A percentile compares a stretch with the other conserved stretches of the same genome.
Conservation (phyloP, 2,329 filamentous ascomycete genomes). For the Acarospora socialis region DNA sequence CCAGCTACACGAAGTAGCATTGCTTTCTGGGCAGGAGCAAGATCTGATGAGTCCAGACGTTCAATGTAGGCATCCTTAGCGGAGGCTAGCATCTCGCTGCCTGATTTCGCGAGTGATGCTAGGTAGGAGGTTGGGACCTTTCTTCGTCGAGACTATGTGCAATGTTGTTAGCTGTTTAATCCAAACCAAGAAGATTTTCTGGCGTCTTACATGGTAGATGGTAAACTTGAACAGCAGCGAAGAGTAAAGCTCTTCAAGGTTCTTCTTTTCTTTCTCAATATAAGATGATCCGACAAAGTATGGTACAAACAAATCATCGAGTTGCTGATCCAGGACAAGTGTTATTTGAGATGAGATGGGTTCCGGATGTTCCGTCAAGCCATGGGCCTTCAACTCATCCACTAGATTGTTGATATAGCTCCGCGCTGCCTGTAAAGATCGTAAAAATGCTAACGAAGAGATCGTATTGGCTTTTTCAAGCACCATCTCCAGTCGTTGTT, state of each 20-base stretch:
- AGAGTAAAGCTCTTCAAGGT: slow-evolving; percentile 68
- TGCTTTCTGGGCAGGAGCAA: slow-evolving; percentile 73
- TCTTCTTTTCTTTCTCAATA: slow-evolving; percentile 50
- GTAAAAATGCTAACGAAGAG: slow-evolving; percentile 80
- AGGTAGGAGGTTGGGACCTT: slow-evolving; percentile 87
- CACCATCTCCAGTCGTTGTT: slow-evolving; percentile 89
- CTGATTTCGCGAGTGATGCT: slow-evolving; percentile 77
- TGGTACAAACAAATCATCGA: slow-evolving; percentile 52
- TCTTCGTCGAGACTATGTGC: slow-evolving; percentile 43
- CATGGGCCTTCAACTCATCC: slow-evolving; percentile 87
- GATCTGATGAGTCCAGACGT: slow-evolving; percentile 72
- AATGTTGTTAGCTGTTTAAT: too few relatives aligned
- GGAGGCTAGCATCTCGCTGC: slow-evolving; percentile 73
- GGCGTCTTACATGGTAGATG: slow-evolving; percentile 56
- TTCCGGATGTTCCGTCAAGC: slow-evolving; percentile 88
- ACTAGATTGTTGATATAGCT: slow-evolving; percentile 77
- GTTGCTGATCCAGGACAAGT: slow-evolving; percentile 50
- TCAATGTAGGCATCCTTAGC: slow-evolving; percentile 87
- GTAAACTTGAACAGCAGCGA: slow-evolving; percentile 93
- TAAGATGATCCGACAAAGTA: slow-evolving; percentile 53
- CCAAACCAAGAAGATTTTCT: too few relatives aligned
- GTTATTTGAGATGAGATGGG: slow-evolving; percentile 76
- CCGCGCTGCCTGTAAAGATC: slow-evolving; percentile 78
- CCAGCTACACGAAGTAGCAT: slow-evolving; percentile 86
- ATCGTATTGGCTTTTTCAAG: slow-evolving; percentile 86